Percentiles rank a stretch among this genome's conserved stretches.
Conservation (phyloP, 345 rosid species). For the Brassica carinata region DNA sequence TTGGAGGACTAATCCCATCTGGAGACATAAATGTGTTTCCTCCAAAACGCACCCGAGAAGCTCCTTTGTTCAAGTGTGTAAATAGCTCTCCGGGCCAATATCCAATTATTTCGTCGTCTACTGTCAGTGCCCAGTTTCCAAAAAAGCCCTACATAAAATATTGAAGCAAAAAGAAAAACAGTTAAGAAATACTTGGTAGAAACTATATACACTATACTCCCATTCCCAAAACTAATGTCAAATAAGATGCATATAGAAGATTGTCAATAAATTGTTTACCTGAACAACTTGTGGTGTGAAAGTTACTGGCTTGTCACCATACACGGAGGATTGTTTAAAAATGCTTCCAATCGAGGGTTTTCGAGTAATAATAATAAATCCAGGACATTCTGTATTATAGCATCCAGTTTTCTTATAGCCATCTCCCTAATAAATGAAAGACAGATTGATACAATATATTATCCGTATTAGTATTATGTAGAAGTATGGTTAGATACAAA, state of each 20-base stretch:
- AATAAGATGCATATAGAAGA: background rate
- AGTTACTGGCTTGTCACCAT: background rate
- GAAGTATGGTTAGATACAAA: background rate
- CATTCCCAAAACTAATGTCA: background rate
- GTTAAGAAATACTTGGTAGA: background rate
- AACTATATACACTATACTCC: background rate
- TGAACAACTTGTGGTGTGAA: background rate
- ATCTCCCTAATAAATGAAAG: slow-evolving; percentile 2
- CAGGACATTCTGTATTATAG: slow-evolving; percentile 22
- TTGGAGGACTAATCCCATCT: slow-evolving; percentile 26
- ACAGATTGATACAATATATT: background rate
- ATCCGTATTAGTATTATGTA: background rate
- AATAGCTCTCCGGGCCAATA: slow-evolving; percentile 30
- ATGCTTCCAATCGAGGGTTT: background rate
- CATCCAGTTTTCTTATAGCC: slow-evolving; percentile 14
- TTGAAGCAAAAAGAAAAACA: background rate
- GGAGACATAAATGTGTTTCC: slow-evolving; percentile 21
- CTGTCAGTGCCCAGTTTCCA: slow-evolving; percentile 11
- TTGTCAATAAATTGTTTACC: background rate
- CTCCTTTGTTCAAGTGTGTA: slow-evolving; percentile 15
- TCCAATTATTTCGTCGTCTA: background rate
- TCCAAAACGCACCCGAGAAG: slow-evolving; percentile 22
- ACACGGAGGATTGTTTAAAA: background rate
- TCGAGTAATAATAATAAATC: slow-evolving; percentile 15
- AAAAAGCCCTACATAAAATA: background rate